Conservation (phyloP, 202 grass and related monocot species). For the Miscanthus sacchariflorus region DNA sequence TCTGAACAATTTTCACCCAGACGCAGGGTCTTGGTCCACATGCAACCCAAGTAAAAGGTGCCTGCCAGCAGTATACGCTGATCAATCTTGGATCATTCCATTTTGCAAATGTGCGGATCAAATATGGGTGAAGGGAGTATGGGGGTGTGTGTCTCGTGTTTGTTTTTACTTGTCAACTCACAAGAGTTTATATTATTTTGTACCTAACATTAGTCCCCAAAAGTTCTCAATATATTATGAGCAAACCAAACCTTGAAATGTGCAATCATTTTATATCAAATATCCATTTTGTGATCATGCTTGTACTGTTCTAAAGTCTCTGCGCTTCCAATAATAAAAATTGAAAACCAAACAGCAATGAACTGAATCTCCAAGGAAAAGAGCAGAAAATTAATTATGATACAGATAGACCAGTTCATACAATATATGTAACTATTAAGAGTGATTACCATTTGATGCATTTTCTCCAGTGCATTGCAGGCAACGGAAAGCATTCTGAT, state of each 20-base stretch:
- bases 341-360: background rate
- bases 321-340: background rate
- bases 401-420: background rate
- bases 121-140: background rate
- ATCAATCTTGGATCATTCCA: background rate
- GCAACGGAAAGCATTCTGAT: conserved; percentile 2
- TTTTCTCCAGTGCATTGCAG: conserved; percentile 2
- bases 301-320: background rate
- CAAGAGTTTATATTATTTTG: conserved; percentile 10
- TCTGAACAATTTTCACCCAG: background rate
- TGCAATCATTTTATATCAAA: background rate
- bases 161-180: background rate
- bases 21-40: background rate
- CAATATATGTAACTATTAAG: background rate
- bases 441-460: background rate
- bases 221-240: conserved; percentile 1
- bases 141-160: background rate
- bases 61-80: background rate
- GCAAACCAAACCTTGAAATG: background rate
- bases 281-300: background rate
- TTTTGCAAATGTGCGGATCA: background rate
- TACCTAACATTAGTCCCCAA: background rate
- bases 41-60: background rate
- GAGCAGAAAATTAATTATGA: conserved; percentile 1
- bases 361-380: background rate